A percentile compares a stretch with the other conserved stretches of the same genome.
phyloP scores from a whole-genome alignment of 108 stramenopile species.

The Discostella pseudostelligera region DNA sequence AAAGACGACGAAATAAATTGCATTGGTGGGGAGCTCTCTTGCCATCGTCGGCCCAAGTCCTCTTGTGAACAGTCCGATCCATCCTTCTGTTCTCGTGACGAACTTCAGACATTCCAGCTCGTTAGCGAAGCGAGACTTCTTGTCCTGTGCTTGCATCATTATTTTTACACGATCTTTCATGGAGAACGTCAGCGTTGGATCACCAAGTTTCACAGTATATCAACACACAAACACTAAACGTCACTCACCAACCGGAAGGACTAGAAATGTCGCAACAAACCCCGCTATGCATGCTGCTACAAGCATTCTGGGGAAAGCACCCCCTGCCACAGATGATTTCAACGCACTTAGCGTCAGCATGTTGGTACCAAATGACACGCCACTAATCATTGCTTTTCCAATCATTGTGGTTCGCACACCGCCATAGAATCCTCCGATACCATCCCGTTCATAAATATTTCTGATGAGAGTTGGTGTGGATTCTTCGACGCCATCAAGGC shows the following conservation, averaged over 20 bases:
- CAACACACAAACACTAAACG: background rate
- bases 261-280: background rate
- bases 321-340: background rate
- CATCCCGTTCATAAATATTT: background rate
- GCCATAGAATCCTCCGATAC: constrained; percentile 1
- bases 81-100: background rate
- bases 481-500: background rate
- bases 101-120: constrained; percentile 3
- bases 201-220: background rate
- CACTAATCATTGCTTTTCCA: background rate
- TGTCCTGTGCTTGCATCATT: constrained; percentile 13
- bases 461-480: background rate
- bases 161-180: constrained; percentile 4
- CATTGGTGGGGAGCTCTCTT: constrained; percentile 47
- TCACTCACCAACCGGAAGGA: background rate
- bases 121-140: background rate
- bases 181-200: background rate
- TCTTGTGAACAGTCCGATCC: constrained; percentile 15
- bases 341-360: background rate
- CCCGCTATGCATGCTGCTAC: constrained; percentile 3
- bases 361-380: background rate
- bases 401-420: constrained; percentile 1
- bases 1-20: constrained; percentile 50
- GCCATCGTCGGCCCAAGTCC: constrained; percentile 44
- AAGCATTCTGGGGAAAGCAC: background rate